A percentile compares a stretch with the other conserved stretches of the same genome.
phyloP scores from a whole-genome alignment of 202 grass and related monocot genomes.

The Miscanthus sacchariflorus region DNA sequence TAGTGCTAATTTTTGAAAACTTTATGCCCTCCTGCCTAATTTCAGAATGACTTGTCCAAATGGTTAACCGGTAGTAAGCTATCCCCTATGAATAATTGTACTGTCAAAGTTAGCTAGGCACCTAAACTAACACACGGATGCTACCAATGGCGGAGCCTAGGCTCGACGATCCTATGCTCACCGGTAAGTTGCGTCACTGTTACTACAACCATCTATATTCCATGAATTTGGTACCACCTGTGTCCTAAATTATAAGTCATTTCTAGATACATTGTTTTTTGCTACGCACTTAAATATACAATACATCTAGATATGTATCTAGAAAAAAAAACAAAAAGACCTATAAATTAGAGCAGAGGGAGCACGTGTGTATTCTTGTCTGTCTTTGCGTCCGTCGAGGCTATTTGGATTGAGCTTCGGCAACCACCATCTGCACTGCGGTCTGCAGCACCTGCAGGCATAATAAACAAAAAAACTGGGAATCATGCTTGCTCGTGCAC shows the following conservation, averaged over 20 bases:
- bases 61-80: conserved; percentile 37
- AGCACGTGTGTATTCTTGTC: neutral
- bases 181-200: no score
- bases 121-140: conserved; percentile 33
- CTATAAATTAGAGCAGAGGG: no score
- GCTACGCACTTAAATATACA: no score
- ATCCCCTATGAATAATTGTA: neutral
- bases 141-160: no score
- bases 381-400: neutral
- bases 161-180: no score
- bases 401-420: conserved; percentile 47
- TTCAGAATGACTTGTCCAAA: conserved; percentile 42
- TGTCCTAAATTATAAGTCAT: no score
- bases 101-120: conserved; percentile 42
- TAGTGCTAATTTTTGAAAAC: conserved; percentile 27
- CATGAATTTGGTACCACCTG: no score
- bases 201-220: no score
- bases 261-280: no score
- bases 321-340: no score
- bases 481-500: conserved; percentile 31
- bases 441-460: neutral
- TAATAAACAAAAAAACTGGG: neutral
- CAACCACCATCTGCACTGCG: conserved; percentile 42
- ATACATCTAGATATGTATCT: no score
- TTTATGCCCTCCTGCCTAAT: conserved; percentile 59